Percentiles rank a stretch among this genome's conserved stretches.
These are phyloP conservation scores for Trichoderma semiorbis DNA, from an alignment of 2,329 filamentous ascomycete species.

Conservation along the genomic window DNA sequence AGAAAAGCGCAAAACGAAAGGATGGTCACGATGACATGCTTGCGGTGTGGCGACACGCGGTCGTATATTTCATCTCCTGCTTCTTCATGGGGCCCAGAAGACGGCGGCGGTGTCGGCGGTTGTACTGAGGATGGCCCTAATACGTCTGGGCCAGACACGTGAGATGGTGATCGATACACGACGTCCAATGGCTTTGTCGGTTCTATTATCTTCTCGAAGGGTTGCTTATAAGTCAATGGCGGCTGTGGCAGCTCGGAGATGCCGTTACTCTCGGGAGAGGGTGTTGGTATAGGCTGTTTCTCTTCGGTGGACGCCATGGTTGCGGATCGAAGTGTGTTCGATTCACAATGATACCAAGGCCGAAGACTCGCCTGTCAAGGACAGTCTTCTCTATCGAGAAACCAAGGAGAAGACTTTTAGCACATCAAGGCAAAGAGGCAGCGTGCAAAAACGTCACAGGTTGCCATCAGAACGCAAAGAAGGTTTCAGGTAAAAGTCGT, in stretches of 20 bases:
- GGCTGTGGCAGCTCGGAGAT: neutral
- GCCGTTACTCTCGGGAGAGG: neutral
- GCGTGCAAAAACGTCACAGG: neutral
- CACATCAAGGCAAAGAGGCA: neutral
- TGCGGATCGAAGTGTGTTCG: neutral
- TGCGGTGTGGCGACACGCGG: constrained; percentile 58
- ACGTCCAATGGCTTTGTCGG: neutral
- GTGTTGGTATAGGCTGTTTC: neutral
- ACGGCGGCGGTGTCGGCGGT: neutral
- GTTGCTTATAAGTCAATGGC: neutral
- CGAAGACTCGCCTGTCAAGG: neutral
- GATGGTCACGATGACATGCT: constrained; percentile 63
- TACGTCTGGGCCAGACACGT: constrained; percentile 31
- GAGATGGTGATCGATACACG: constrained; percentile 26
- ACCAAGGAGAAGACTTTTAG: neutral
- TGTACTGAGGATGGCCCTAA: constrained; percentile 22
- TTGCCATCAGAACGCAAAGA: neutral
- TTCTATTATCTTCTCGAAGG: neutral
- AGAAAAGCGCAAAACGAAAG: constrained; percentile 74
- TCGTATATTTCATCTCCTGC: constrained; percentile 58
- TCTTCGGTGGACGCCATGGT: neutral
- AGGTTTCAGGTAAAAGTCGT: neutral
- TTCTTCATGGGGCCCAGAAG: constrained; percentile 26
- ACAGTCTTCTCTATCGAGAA: neutral
- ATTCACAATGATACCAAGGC: neutral